These are phyloP conservation scores for Fusarium brachygibbosum DNA, from an alignment of 2,329 filamentous ascomycete genomes.

Conservation along the genomic window DNA sequence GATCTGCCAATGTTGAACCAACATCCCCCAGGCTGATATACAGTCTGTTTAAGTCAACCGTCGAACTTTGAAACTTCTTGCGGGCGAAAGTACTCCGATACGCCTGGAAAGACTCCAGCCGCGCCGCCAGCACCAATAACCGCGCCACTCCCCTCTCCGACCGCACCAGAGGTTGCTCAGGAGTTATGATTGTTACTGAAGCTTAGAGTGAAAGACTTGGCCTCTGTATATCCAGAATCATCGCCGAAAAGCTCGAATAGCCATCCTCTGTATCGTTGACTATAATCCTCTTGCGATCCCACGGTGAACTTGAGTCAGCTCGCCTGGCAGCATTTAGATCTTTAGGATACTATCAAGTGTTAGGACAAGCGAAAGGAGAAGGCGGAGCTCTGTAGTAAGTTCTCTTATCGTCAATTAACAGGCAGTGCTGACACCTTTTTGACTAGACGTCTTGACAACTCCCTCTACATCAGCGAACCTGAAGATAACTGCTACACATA, in stretches of 20 bases:
- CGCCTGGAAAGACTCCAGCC: too few relatives aligned
- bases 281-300: too few relatives aligned
- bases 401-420: background rate
- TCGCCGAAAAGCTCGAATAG: too few relatives aligned
- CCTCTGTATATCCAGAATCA: too few relatives aligned
- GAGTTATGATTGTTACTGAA: background rate
- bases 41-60: accelerated
- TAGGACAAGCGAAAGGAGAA: too few relatives aligned
- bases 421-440: background rate
- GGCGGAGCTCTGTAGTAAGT: background rate
- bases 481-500: background rate
- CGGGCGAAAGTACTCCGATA: too few relatives aligned
- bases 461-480: background rate
- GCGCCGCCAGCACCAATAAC: background rate
- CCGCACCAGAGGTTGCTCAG: background rate
- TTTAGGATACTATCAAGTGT: background rate
- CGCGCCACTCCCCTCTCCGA: background rate
- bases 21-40: background rate
- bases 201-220: background rate
- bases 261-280: too few relatives aligned
- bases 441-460: background rate
- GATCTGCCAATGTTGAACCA: background rate
- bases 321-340: too few relatives aligned
- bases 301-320: too few relatives aligned
- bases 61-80: background rate